Base-by-base conservation (phyloP, 805 yeast species). In the Wickerhamiella qilinensis region DNA sequence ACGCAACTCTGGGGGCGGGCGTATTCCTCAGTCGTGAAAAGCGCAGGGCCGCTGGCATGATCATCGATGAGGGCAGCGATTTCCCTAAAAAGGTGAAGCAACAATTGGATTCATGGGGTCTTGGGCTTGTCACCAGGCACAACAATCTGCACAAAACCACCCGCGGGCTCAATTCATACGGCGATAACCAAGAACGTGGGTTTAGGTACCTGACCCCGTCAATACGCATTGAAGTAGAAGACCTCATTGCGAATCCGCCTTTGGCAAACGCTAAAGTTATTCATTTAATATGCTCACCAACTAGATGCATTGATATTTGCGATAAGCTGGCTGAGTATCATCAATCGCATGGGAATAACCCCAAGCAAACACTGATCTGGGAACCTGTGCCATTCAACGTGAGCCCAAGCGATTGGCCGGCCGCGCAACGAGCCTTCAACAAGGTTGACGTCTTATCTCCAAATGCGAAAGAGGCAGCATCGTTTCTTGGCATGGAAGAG, bases 361-460 rank as follows among this genome's bases (percentile, higher is more conserved):
- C 42, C 12, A 17, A 40, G 43, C 71, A 74, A n/a, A 47, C 62
- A 2, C 63, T 73, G 39, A 68, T 80, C 0, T 88, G 85, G 76
- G 97, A 86, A 56, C 95, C 96, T 0, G 69, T 80, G 6, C 96
- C 96, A 1, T 80, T 75, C 42, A 69, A 69, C 17, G 82, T 94
- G 54, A 54, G 50, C 0, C 68, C 73, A 2, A 75, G 15, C 7
- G 31, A 7, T 16, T 55, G 73, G 29, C 50, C 56, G 0, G 50
- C 51, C 2, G 59, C 69, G 37, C 35, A 55, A 0, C 42, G 48
- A 3, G 61, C 69, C 6, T 53, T 78, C 15, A 51, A 57, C 8
- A 44, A 59, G 4, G 64, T 80, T 2, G 73, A 73, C 38, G 65
- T 82, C 0, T 63, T 86, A 22, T 71, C 93, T 1, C 97, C 97